A percentile compares a stretch with the other conserved stretches of the same genome.
phyloP scores from a whole-genome alignment of 805 yeast genomes.

The Cyberlindnera subsufficiens region DNA sequence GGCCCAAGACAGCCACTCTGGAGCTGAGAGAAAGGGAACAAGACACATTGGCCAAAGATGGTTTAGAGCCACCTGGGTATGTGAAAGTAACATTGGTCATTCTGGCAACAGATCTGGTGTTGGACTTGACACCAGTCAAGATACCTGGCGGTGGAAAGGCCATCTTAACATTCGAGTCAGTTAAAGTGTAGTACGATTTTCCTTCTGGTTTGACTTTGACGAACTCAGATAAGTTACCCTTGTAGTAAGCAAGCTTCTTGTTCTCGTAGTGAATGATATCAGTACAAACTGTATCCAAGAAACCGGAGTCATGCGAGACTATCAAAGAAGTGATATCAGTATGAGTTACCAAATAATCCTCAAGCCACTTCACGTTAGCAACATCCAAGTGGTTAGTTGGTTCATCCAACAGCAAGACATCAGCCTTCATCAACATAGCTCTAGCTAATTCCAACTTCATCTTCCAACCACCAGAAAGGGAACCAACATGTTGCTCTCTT shows the following conservation, averaged over 20 bases:
- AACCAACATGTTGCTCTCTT: constrained; percentile 86
- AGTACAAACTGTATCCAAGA: constrained; percentile 92
- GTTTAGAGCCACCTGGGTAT: constrained; percentile 86
- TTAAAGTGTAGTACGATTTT: constrained; percentile 87
- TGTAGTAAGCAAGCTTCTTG: constrained; percentile 90
- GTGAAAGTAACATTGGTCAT: constrained; percentile 79
- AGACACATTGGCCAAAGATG: constrained; percentile 72
- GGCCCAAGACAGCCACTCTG: constrained; percentile 94
- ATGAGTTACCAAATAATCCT: constrained; percentile 78
- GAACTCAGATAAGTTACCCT: constrained; percentile 90
- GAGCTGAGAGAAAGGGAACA: constrained; percentile 94
- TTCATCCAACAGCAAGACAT: constrained; percentile 89
- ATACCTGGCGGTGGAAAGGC: constrained; percentile 98
- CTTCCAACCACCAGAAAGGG: constrained; percentile 98
- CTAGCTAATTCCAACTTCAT: constrained; percentile 98
- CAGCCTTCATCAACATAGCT: constrained; percentile 97
- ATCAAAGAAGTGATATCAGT: constrained; percentile 88
- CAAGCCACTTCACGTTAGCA: constrained; percentile 86
- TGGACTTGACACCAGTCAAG: constrained; percentile 93
- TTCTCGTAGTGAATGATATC: constrained; percentile 95
- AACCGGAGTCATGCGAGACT: constrained; percentile 97
- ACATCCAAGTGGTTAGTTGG: constrained; percentile 99
- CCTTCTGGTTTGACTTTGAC: constrained; percentile 94
- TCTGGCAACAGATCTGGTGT: constrained; percentile 88
- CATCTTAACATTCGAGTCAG: constrained; percentile 92